Evolutionary conservation across 2,329 filamentous ascomycete species (phyloP).

Genomic region (Myotisia sp.): DNA sequence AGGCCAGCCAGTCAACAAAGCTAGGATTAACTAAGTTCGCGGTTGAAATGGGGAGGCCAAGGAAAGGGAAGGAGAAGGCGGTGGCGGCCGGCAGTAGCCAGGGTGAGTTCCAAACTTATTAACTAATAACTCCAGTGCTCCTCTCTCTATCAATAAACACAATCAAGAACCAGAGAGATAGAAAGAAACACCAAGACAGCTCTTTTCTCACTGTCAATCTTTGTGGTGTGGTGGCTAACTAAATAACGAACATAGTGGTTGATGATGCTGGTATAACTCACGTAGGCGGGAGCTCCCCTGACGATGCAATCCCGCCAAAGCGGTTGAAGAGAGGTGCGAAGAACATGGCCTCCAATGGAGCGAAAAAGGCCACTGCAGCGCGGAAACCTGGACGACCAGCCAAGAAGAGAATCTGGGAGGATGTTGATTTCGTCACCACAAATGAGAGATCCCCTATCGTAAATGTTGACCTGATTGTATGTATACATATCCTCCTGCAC

Average conservation of each 20-base stretch:
- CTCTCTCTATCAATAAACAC: too few species aligned
- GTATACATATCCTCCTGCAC: too few species aligned
- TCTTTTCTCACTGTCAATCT: too few species aligned
- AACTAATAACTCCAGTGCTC: too few species aligned
- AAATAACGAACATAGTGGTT: too few species aligned
- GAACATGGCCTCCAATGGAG: constrained; percentile 10
- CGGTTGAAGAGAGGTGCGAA: constrained; percentile 4
- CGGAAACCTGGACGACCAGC: constrained; percentile 20
- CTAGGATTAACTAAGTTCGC: too few species aligned
- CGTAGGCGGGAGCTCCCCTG: constrained; percentile 14
- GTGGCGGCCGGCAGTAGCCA: constrained; percentile 23
- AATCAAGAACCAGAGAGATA: too few species aligned
- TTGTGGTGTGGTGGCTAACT: too few species aligned
- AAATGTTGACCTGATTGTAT: constrained; percentile 27
- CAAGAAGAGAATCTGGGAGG: constrained; percentile 25
- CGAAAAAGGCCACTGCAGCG: constrained; percentile 17
- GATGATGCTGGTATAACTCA: constrained; percentile 11
- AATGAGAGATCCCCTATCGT: constrained; percentile 25
- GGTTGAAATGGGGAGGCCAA: too few species aligned
- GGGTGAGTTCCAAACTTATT: too few species aligned
- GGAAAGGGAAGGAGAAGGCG: constrained; percentile 26
- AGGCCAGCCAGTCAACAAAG: too few species aligned
- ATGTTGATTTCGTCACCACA: constrained; percentile 26
- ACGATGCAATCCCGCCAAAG: constrained; percentile 15
- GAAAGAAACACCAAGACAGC: too few species aligned